phyloP scores from a whole-genome alignment of 116 monocot genomes.

The Trichopus zeylanicus region DNA sequence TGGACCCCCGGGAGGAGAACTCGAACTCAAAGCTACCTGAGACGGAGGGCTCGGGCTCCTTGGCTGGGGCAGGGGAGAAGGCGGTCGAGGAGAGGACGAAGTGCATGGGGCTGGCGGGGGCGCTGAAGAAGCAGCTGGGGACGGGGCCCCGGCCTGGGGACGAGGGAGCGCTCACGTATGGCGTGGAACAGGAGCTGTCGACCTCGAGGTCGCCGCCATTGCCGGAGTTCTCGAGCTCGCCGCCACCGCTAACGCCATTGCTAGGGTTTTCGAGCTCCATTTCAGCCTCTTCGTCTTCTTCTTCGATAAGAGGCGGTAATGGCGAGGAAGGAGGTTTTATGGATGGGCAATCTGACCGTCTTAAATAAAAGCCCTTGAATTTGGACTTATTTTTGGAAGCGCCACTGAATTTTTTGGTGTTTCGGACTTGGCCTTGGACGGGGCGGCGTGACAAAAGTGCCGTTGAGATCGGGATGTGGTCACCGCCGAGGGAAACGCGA shows the following conservation, averaged over 20 bases:
- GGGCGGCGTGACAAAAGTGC: too few relatives aligned
- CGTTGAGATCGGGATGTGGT: too few relatives aligned
- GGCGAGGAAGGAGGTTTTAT: too few relatives aligned
- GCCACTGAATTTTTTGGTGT: too few relatives aligned
- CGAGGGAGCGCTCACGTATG: conserved; percentile 69
- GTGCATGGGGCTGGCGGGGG: conserved; percentile 31
- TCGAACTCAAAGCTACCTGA: conserved; percentile 20
- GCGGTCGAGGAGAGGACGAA: background rate
- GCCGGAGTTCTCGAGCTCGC: background rate
- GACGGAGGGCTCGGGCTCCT: conserved; percentile 12
- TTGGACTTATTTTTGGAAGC: too few relatives aligned
- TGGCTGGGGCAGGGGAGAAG: background rate
- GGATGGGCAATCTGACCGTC: too few relatives aligned
- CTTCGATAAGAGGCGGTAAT: too few relatives aligned
- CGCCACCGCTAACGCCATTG: conserved; percentile 8
- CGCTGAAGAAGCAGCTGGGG: conserved; percentile 19
- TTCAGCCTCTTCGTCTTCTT: too few relatives aligned
- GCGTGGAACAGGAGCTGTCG: conserved; percentile 67
- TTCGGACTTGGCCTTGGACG: too few relatives aligned
- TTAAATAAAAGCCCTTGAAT: too few relatives aligned
- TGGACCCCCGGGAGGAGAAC: conserved; percentile 28
- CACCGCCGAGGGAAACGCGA: too few relatives aligned
- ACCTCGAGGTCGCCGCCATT: conserved; percentile 1
- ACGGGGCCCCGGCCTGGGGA: conserved; percentile 35
- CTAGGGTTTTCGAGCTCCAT: conserved; percentile 26